Base-by-base conservation (phyloP, 352 stramenopile species). In the Lagenidium sp. region DNA sequence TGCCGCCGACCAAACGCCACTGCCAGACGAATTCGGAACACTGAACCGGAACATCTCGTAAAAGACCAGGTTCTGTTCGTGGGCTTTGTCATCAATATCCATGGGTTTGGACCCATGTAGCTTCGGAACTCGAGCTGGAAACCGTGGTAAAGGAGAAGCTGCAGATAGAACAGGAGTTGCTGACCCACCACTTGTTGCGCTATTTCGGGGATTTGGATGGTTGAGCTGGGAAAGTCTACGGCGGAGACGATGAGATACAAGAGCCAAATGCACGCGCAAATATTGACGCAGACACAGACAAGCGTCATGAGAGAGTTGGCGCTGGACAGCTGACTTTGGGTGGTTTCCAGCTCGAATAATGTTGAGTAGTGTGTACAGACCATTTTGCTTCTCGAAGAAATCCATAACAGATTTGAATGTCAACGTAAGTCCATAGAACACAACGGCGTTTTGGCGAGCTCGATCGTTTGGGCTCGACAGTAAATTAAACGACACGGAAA, bases 31-130 rank as follows among this genome's bases (percentile, higher is more conserved):
- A 23, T 45, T 60, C n/a, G 39, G 29, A 11, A 82, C 70, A 46
- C 73, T 90, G 48, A 83, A 88, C 16, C 78, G 75, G 41, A 88
- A 86, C 23, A 88, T 86, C 25, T 89, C 80, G 37, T 81, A 93
- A 44, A 93, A 87, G 3, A 84, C 57, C 36, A 93, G 52, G 15
- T 93, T 89, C 36, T 82, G 65, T 29, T 93, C 75, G 51, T 90
- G 77, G 0, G 71, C 67, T 44, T 93, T 93, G 59, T 93, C 80
- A 36, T 93, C 80, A 22, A 93, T 70, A 37, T 93, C 80, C 4
- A 90, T 65, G 0, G 80, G 64, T 47, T 93, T 90, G 4, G 68
- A 82, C 47, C 57, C 69, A n/a, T 66, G 72, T 2, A 88, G 60
- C 48, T 90, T 90, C 5, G 73, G 70, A 4, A 88, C 65, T 6